Conservation (phyloP, 306 rosid genomes). For the Psophocarpus tetragonolobus region DNA sequence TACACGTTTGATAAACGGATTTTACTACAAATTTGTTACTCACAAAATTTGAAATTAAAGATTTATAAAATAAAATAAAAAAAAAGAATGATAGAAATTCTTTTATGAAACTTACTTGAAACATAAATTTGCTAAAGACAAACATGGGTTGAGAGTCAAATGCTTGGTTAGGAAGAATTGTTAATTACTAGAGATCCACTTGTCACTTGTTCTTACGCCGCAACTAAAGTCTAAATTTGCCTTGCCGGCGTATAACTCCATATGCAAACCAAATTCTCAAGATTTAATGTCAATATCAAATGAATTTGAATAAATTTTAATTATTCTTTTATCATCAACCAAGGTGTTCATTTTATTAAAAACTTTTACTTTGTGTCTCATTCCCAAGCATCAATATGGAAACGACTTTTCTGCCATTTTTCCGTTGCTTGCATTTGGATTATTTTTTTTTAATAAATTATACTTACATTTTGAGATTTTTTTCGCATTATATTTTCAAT, state of each 20-base stretch:
- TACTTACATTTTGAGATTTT: too few species aligned
- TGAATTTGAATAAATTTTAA: too few species aligned
- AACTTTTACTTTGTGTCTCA: not conserved
- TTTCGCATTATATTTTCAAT: too few species aligned
- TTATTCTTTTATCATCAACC: too few species aligned
- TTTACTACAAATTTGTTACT: too few species aligned
- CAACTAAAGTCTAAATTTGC: conserved; percentile 13
- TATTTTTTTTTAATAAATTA: not conserved
- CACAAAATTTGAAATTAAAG: too few species aligned
- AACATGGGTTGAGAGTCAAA: not conserved
- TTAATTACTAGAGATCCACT: not conserved
- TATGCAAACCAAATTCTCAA: not conserved
- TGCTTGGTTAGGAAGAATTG: not conserved
- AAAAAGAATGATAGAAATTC: too few species aligned
- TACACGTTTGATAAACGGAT: too few species aligned
- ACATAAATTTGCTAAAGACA: too few species aligned
- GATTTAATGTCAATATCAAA: not conserved
- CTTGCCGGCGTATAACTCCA: not conserved
- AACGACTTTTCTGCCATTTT: not conserved
- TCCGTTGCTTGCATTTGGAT: not conserved
- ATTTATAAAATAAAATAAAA: too few species aligned
- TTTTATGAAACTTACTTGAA: too few species aligned
- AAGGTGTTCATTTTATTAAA: not conserved
- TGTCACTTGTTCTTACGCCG: not conserved
- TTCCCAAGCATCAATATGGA: not conserved